Conservation (phyloP, 192 early-diverging fungal species). For the Coemansia sp. region DNA sequence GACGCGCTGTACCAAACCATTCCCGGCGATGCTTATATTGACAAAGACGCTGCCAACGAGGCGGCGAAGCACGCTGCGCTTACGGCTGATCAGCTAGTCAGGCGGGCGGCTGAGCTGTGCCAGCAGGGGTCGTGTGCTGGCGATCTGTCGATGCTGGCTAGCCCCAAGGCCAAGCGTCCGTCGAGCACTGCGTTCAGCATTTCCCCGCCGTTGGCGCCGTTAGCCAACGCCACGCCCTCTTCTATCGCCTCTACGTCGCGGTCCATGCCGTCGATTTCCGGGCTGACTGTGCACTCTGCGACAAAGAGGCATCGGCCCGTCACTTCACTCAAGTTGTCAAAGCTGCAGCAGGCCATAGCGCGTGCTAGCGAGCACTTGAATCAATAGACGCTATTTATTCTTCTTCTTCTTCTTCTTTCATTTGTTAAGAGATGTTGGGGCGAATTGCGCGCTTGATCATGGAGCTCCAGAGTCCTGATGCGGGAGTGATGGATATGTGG, state of each 20-base stretch:
- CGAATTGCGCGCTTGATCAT: conserved; percentile 55
- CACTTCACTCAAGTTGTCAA: conserved; percentile 17
- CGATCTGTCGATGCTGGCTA: conserved; percentile 8
- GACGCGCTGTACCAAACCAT: conserved; percentile 18
- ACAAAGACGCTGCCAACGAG: conserved; percentile 4
- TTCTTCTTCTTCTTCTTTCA: neutral
- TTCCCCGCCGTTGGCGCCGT: conserved; percentile 15
- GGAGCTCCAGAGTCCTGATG: conserved; percentile 47
- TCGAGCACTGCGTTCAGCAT: conserved; percentile 24
- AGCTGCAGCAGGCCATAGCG: conserved; percentile 39
- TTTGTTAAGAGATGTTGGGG: conserved; percentile 16
- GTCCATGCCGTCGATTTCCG: conserved; percentile 19
- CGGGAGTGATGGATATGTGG: conserved; percentile 41
- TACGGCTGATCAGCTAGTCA: conserved; percentile 9
- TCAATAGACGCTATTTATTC: neutral
- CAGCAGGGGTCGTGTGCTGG: neutral
- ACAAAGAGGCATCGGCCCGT: conserved; percentile 24
- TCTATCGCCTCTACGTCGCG: conserved; percentile 13
- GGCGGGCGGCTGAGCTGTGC: conserved; percentile 16
- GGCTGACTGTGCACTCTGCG: conserved; percentile 17
- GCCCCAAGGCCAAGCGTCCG: conserved; percentile 30
- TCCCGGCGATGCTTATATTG: conserved; percentile 16
- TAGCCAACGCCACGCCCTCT: neutral
- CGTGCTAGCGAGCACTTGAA: conserved; percentile 36
- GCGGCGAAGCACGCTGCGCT: conserved; percentile 1